Evolutionary conservation across 2,329 filamentous ascomycete genomes (phyloP).

Genomic region (Fusarium sp.): DNA sequence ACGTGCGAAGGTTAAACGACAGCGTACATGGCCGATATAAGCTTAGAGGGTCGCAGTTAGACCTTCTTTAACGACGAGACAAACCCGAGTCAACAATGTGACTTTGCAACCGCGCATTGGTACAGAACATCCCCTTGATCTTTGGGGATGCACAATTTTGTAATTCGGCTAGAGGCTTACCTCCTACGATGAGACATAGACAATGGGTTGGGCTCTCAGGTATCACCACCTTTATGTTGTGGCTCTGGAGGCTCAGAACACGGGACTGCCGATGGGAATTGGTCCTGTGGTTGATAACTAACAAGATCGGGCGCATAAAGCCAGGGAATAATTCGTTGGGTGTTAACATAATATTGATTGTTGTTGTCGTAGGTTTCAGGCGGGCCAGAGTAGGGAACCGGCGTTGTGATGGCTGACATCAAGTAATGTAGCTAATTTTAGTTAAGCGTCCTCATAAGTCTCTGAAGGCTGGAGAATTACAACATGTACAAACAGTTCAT

Average conservation of each 20-base stretch:
- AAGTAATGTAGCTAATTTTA: conserved; percentile 39
- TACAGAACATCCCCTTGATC: conserved; percentile 7
- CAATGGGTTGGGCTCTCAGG: conserved; percentile 32
- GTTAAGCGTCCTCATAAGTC: conserved; percentile 11
- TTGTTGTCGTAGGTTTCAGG: conserved; percentile 5
- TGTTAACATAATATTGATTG: background rate
- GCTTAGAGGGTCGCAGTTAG: conserved; percentile 40
- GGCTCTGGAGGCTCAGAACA: conserved; percentile 28
- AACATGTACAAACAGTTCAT: conserved; percentile 18
- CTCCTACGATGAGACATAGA: conserved; percentile 28
- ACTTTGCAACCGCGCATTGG: background rate
- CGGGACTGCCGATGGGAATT: conserved; percentile 11
- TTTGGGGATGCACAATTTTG: conserved; percentile 26
- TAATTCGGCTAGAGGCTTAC: conserved; percentile 38
- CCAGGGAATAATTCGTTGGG: conserved; percentile 2
- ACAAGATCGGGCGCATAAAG: conserved; percentile 4
- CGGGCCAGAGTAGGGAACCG: conserved; percentile 20
- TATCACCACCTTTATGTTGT: conserved; percentile 38
- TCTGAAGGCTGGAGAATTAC: conserved; percentile 25
- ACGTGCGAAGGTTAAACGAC: conserved; percentile 15
- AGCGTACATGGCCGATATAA: conserved; percentile 43
- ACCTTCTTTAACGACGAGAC: conserved; percentile 20
- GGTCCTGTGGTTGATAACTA: conserved; percentile 8
- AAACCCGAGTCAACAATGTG: conserved; percentile 23
- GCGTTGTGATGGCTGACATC: conserved; percentile 34